Base-by-base conservation (phyloP, 805 yeast genomes). In the Kuraishia piskuri region DNA sequence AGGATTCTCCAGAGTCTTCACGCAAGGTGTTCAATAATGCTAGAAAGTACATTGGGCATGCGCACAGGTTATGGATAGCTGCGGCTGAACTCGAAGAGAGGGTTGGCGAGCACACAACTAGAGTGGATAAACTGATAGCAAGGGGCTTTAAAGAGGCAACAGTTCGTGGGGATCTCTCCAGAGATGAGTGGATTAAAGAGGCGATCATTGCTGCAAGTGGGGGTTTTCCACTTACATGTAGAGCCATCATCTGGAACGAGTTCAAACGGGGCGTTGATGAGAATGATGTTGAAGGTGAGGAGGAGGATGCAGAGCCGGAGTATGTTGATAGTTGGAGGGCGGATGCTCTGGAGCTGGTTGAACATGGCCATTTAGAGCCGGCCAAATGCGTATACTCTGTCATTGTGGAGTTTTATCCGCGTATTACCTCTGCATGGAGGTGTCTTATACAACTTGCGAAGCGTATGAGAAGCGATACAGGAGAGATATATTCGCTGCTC, bases 11-110 rank as follows among this genome's bases (percentile, higher is more conserved):
- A 54, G 61, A 66, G 5, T 80, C 77, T 9, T 84, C 91, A 0
- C 79, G 79, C 57, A 62, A 67, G 20, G 70, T 81, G 0, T 67
- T 90, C 31, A 82, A 82, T 58, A 67, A 63, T 25, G 95, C 95
- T 0, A 71, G 91, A 56, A 80, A 80, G 53, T 63, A 67, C 0
- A 64, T 85, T 14, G 74, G 76, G 2, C 70, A 73, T 2, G 72
- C 79, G 8, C 67, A 73, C 49, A 72, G 72, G 36, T 73, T 90
- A 1, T 89, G 96, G 92, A 67, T 89, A 2, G 72, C 83, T 0
- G 90, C 90, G 1, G 76, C 83, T 1, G 78, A 82, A 57, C 62
- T 90, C 14, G 95, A 89, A 64, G 92, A 83, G 59, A 69, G 74
- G 54, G 62, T 67, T 1, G 63, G 67, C 3, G 71, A 71, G 7